Base-by-base conservation (phyloP, 1,284 basidiomycete species). In the Puccinia coronata region DNA sequence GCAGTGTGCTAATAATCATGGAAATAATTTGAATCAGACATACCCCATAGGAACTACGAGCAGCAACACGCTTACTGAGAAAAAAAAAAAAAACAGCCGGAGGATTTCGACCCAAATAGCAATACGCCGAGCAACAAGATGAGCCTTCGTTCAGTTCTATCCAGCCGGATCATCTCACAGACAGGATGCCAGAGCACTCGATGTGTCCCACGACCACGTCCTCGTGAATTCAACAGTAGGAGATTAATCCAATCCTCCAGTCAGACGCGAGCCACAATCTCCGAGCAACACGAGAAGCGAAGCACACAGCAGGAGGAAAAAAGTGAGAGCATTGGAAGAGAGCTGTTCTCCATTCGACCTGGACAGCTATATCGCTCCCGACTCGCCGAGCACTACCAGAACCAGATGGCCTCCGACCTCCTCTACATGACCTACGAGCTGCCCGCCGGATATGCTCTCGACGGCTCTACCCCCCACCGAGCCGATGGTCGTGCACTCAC, bases 361-460 rank as follows among this genome's bases (percentile, higher is more conserved):
- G 89, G 89, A 4, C 87, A 87, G 12, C 93, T 92, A 65, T 91
- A 93, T 70, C 89, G 90, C 82, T 92, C 90, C 84, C 91, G 96
- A 69, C 90, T 95, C 81, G 88, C 90, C 82, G 92, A 95, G 83
- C 93, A 98, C 88, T 98, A 97, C 88, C 87, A 92, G 85, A 88
- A 88, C 75, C 92, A 95, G 12, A 89, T 99, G 81, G 90, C 91
- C 31, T 92, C 94, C 84, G 91, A 98, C 87, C 88, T 97, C 83
- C 91, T 99, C 89, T 99, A 99, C 90, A 93, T 98, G 90, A 93
- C 93, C 72, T 98, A 97, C 88, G 89, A 91, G 82, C 95, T 96
- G 53, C 82, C 82, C 83, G 80, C 83, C 82, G 78, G 82, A 70
- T 47, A 74, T 81, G 74, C 83, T 80, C 41, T 82, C 43, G 71